Base-by-base conservation (phyloP, 805 yeast species). In the Kodamaea kakaduensis region DNA sequence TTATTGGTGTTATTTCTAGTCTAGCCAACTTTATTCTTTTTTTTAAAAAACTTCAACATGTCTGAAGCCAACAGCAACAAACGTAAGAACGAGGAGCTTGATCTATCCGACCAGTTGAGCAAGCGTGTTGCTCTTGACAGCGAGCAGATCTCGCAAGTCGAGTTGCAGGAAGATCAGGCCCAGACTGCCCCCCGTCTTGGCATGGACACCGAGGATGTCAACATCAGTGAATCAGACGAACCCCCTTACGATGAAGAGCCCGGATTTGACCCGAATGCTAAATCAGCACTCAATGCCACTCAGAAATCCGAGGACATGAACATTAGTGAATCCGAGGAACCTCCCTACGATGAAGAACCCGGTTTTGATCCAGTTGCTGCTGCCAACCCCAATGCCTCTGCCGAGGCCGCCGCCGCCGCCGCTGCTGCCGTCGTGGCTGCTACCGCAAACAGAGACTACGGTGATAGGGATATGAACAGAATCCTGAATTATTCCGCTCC, bases 91-190 rank as follows among this genome's bases (percentile, higher is more conserved):
- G 88, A 81, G 43, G 86, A 80, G 39, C 45, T 42, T 25, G 69
- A 63, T 32, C 61, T 64, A 9, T 69, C 73, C 29, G 77, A 69
- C 40, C 76, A 73, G 36, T 65, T 72, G 19, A 77, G 67, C 34
- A 82, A 82, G 49, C 62, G 90, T 34, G 83, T 81, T 10, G 89
- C 89, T 2, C 67, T 81, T 45, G 85, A 81, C 44, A 74, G 78
- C 37, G 85, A 75, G 37, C 73, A 69, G 30, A 56, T 72, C 27
- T 76, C 67, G 18, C 58, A 51, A 32, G 52, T 54, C 14, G 76
- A 71, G 18, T 58, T 59, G 18, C 59, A 63, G 34, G 66, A 67
- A 28, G 74, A 64, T 31, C 59, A 57, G 27, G 56, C 59, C 20
- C 66, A 61, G 30, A 66, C 74, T 4, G 73, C 75, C 1, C 70